These are phyloP conservation scores for Colletotrichum costaricense DNA, from an alignment of 2,329 filamentous ascomycete genomes.

Conservation along the genomic window DNA sequence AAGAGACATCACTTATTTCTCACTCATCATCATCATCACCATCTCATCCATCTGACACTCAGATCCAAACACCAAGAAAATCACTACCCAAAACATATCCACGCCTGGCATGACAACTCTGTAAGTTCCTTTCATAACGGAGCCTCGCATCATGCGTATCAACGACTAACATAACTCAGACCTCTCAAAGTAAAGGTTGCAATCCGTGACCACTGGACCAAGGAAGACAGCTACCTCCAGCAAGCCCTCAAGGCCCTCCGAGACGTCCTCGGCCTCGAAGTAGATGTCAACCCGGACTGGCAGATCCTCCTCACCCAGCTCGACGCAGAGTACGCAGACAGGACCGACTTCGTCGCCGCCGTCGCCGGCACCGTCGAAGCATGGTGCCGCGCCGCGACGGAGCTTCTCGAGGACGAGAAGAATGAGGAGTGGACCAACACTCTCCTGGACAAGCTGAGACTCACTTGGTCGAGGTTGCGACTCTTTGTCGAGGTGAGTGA, in stretches of 20 bases:
- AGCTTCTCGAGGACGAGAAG: constrained; percentile 53
- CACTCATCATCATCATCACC: not conserved
- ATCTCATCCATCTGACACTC: not conserved
- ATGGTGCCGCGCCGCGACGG: constrained; percentile 51
- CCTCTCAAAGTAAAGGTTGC: constrained; percentile 55
- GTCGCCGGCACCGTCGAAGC: constrained; percentile 50
- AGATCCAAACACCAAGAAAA: not conserved
- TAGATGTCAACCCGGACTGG: constrained; percentile 57
- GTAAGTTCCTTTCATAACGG: not conserved
- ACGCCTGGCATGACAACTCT: constrained; percentile 19
- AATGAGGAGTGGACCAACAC: constrained; percentile 55
- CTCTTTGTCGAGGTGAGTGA: constrained; percentile 49
- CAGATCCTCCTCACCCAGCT: constrained; percentile 52
- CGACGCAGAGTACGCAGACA: constrained; percentile 52
- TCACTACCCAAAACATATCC: not conserved
- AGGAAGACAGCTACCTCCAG: constrained; percentile 46
- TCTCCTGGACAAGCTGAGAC: constrained; percentile 50
- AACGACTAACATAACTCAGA: constrained; percentile 40
- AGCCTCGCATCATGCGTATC: too few species aligned
- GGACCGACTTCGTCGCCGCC: constrained; percentile 49
- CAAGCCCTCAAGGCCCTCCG: constrained; percentile 45
- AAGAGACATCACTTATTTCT: not conserved
- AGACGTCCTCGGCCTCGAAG: constrained; percentile 51
- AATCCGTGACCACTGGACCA: constrained; percentile 57
- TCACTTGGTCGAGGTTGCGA: constrained; percentile 41